Evolutionary conservation across 2,329 filamentous ascomycete genomes (phyloP).

Genomic region (Botrytis porri): DNA sequence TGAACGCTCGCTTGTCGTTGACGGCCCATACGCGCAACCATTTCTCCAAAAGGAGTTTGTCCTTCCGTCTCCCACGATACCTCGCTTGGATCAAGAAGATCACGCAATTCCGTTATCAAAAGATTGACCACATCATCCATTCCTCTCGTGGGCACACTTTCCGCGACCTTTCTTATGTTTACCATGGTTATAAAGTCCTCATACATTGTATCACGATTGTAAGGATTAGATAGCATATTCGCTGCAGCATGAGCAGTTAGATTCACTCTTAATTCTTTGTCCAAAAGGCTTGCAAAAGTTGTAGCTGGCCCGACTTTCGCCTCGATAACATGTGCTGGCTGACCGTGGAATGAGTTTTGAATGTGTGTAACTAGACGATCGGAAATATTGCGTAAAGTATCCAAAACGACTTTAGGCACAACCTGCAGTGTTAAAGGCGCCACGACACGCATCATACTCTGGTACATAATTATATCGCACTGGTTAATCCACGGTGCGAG

Average conservation of each 20-base stretch:
- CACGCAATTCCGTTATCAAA: constrained; percentile 64
- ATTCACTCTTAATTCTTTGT: constrained; percentile 87
- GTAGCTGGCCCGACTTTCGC: constrained; percentile 87
- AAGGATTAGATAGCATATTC: constrained; percentile 84
- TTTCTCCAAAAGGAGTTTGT: constrained; percentile 58
- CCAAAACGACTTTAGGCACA: constrained; percentile 81
- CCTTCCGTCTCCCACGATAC: constrained; percentile 64
- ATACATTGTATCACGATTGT: constrained; percentile 94
- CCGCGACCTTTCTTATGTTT: constrained; percentile 59
- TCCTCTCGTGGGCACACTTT: constrained; percentile 58
- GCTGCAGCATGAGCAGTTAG: constrained; percentile 90
- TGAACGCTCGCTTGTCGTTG: constrained; percentile 43
- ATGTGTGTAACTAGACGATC: constrained; percentile 78
- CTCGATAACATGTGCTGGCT: constrained; percentile 79
- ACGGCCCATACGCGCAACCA: constrained; percentile 47
- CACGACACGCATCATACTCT: constrained; percentile 93
- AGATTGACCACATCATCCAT: constrained; percentile 66
- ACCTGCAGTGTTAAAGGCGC: constrained; percentile 87
- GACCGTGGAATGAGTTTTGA: constrained; percentile 76
- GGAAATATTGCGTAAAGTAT: constrained; percentile 83
- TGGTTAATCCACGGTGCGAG: constrained; percentile 92
- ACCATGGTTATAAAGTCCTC: constrained; percentile 77
- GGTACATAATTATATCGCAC: constrained; percentile 93
- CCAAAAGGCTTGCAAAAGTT: constrained; percentile 80
- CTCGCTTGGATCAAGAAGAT: constrained; percentile 63